Base-by-base conservation (phyloP, 2,329 filamentous ascomycete genomes). In the Fusarium albosuccineum region DNA sequence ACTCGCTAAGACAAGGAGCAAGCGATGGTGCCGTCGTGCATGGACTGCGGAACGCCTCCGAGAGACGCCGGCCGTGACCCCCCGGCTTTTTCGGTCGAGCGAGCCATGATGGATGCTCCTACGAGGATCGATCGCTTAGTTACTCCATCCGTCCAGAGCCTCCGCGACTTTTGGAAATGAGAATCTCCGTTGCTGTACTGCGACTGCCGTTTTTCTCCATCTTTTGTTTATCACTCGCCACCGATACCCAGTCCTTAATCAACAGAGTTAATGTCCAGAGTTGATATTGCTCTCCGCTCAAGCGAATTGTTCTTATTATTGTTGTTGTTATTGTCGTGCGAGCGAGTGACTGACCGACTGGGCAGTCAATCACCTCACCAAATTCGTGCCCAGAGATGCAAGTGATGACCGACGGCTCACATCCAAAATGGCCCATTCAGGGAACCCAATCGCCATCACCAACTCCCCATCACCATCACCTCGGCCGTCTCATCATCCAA, bases 161-260 rank as follows among this genome's bases (percentile, higher is more conserved):
- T 53, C 50, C 37, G 39, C 39, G 50, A 34, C 39, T 56, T 56
- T 57, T 52, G 64, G 50, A 67, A 66, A 68, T 68, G 65, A 68
- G 65, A 54, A 58, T 49, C 65, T 49, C 60, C 29, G 42, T 49
- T 68, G 49, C 42, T 57, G 40, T 34, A 50, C 37, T 54, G 29
- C 37, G 37, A 40, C 34, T 42, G 34, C 6, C 48, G 41, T 52
- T 16, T 30, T 54, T 40, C 57, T 44, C 64, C 64, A 65, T 68
- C 51, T 65, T 67, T 67, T 62, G 65, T 67, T 68, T 67, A 44
- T 42, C 51, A 40, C 34, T 42, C 11, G 44, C n/a, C n/a, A 14
- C 14, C 14, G 17, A 34, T 48, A 57, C 60, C 64, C 26, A 57
- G 64, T 46, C 49, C 49, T 65, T 67, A 67, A 57, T 61, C 46